These are phyloP conservation scores for Mycosphaerelloides madeirae DNA, from an alignment of 2,329 filamentous ascomycete genomes.

Conservation along the genomic window DNA sequence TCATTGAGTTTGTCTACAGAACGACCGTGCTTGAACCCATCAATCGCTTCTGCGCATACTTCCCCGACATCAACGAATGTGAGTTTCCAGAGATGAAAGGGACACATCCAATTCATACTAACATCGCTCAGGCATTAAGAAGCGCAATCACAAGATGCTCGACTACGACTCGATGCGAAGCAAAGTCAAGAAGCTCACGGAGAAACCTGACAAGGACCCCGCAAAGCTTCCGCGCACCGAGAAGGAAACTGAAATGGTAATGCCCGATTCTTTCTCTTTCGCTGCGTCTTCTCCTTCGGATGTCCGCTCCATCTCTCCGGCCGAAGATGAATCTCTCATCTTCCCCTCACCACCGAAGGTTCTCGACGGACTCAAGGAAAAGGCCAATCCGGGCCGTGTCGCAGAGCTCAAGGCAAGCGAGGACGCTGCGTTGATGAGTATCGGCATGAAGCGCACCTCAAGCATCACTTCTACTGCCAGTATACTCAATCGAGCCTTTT, in stretches of 20 bases:
- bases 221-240: slow-evolving; percentile 93
- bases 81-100: slow-evolving; percentile 27
- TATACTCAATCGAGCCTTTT: too few species aligned
- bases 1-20: slow-evolving; percentile 43
- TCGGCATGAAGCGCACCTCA: slow-evolving; percentile 13
- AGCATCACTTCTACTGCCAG: neutral
- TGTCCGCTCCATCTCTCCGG: slow-evolving; percentile 5
- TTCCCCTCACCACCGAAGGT: slow-evolving; percentile 26
- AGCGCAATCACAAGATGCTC: slow-evolving; percentile 95
- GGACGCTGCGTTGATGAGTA: slow-evolving; percentile 15
- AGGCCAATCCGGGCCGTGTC: neutral
- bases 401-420: slow-evolving; percentile 6
- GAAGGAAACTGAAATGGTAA: slow-evolving; percentile 82
- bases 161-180: slow-evolving; percentile 96
- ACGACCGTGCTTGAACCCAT: slow-evolving; percentile 95
- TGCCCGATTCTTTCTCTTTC: slow-evolving; percentile 8
- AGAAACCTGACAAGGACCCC: slow-evolving; percentile 98
- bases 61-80: slow-evolving; percentile 98
- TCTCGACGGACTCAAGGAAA: slow-evolving; percentile 20
- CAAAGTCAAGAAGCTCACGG: slow-evolving; percentile 92
- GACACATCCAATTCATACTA: slow-evolving; percentile 6
- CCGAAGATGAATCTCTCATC: slow-evolving; percentile 17
- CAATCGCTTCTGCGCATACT: slow-evolving; percentile 93
- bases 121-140: slow-evolving; percentile 70
- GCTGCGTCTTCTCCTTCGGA: slow-evolving; percentile 17